Percentiles rank a stretch among this genome's conserved stretches.
Evolutionary conservation across 2,329 filamentous ascomycete species (phyloP).

Genomic region (Aspergillus pseudotamarii): DNA sequence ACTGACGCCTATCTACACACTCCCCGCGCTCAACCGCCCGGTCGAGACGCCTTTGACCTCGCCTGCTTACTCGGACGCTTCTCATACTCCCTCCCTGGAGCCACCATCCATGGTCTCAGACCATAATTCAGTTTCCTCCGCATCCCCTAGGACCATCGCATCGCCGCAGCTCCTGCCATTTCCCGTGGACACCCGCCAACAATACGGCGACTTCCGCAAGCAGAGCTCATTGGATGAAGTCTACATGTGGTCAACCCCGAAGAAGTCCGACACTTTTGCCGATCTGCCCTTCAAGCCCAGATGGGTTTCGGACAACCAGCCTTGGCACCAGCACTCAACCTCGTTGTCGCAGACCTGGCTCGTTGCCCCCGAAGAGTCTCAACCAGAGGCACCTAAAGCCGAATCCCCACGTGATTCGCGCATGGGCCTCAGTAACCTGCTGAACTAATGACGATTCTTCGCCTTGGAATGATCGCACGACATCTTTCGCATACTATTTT

Average conservation of each 20-base stretch:
- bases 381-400: constrained; percentile 18
- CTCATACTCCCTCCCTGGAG: constrained; percentile 59
- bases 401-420: constrained; percentile 39
- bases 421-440: constrained; percentile 42
- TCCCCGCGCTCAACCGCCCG: constrained; percentile 39
- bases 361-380: constrained; percentile 17
- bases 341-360: constrained; percentile 30
- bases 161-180: constrained; percentile 46
- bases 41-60: constrained; percentile 64
- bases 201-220: constrained; percentile 36
- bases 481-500: constrained; percentile 16
- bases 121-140: constrained; percentile 63
- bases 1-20: constrained; percentile 43
- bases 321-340: constrained; percentile 33
- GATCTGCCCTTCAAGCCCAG: constrained; percentile 30
- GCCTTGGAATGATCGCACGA: constrained; percentile 28
- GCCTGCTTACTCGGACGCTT: constrained; percentile 65
- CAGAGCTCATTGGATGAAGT: constrained; percentile 34
- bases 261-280: constrained; percentile 27
- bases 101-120: constrained; percentile 75
- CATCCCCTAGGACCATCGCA: constrained; percentile 55
- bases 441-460: constrained; percentile 35
- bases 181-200: constrained; percentile 48
- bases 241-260: constrained; percentile 21
- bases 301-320: constrained; percentile 32